Evolutionary conservation across 768 basidiomycete genomes (phyloP), one percentile per base, ranked within the genome.

Genomic region (Sarcodon sp.): DNA sequence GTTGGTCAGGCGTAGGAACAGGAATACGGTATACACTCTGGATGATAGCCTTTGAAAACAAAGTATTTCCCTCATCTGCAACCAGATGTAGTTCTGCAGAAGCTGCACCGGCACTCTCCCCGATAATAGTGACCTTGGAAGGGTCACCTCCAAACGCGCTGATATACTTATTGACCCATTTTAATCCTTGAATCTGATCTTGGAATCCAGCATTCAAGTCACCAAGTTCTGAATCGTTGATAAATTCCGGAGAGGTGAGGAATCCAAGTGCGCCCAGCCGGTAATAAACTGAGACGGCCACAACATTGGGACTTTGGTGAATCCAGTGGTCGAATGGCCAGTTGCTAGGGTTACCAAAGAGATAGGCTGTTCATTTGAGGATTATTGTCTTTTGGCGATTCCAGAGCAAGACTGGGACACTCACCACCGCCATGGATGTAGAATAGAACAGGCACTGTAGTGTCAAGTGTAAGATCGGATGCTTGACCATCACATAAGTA

Each of bases 241-340:
- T 46, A 47, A 80, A 69, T 18, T 69, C 73, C 1, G 79, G 74
- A 7, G 64, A 57, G 1, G 76, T 60, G 21, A 80, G 69, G 64
- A 83, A 83, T 27, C 83, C 83, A 54, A 83, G 71, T 0, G 75
- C 71, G 46, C 70, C 69, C 18, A 83, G 70, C 11, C 76, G 75
- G 59, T 83, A 83, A 59, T 83, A 80, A 6, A 81, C 72, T 0
- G 80, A 79, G 8, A 80, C 79, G 47, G 80, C 66, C 37, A 83
- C 70, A 21, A 82, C 72, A 48, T 77, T 72, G 3, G 78, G 78
- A 27, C 67, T 73, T 54, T 80, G 79, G 39, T 80, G 64, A 47
- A 83, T 63, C 79, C 79, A 83, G 53, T 69, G 64, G 54, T 81
- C 72, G 56, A 80, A 82, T 1, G 80, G 78, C 77, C 76, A 83